phyloP scores from a whole-genome alignment of 148 eudicot species.

The Amaranthus cruentus region DNA sequence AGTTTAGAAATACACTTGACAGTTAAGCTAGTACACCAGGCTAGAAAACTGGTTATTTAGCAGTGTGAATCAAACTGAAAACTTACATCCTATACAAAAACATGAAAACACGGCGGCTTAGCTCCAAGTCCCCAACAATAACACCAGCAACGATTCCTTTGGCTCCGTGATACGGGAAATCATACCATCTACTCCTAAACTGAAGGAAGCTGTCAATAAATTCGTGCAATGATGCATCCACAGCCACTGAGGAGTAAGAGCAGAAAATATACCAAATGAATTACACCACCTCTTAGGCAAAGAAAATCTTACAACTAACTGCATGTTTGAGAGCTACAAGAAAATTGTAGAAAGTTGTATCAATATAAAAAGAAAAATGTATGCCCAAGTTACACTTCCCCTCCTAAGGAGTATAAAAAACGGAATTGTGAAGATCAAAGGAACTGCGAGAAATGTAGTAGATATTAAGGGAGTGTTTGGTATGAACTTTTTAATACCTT shows the following conservation, averaged over 20 bases:
- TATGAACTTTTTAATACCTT: too few species aligned
- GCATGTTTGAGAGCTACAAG: background rate
- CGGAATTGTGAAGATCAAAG: background rate
- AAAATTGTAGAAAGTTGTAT: background rate
- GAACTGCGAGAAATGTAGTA: too few species aligned
- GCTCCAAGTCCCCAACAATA: conserved; percentile 84
- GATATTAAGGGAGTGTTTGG: too few species aligned
- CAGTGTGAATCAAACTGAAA: background rate
- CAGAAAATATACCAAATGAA: conserved; percentile 10
- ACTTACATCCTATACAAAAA: conserved; percentile 83
- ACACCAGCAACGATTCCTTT: conserved; percentile 89
- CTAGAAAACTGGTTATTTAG: background rate
- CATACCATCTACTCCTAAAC: conserved; percentile 92
- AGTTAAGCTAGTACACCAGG: background rate
- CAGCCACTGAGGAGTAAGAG: conserved; percentile 54
- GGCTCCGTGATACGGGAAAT: conserved; percentile 80
- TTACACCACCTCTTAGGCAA: background rate
- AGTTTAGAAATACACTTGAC: background rate
- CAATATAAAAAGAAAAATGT: background rate
- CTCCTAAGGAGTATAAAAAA: background rate
- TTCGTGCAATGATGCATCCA: conserved; percentile 61
- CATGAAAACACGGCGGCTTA: conserved; percentile 87
- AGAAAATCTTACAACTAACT: background rate
- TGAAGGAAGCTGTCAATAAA: conserved; percentile 87
- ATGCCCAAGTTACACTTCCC: background rate